Evolutionary conservation across 2,329 filamentous ascomycete species (phyloP).

Genomic region (Aspergillus felis): DNA sequence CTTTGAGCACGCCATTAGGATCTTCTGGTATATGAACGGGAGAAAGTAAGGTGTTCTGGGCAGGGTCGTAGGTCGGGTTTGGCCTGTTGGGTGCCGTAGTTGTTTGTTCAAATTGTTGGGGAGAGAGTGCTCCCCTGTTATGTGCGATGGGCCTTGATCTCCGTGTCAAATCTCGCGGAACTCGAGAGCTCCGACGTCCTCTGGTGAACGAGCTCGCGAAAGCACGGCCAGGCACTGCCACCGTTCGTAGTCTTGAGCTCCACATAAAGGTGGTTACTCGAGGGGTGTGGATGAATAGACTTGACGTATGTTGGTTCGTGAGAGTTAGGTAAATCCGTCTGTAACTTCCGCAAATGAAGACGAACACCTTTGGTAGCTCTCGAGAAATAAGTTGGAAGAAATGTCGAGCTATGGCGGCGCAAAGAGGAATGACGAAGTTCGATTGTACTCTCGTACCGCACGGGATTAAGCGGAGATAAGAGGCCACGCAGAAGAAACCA

Average conservation of each 20-base stretch:
- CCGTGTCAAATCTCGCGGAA: slow-evolving; percentile 28
- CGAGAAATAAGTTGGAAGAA: neutral
- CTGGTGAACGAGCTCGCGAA: slow-evolving; percentile 25
- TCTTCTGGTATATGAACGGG: slow-evolving; percentile 61
- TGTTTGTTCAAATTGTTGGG: slow-evolving; percentile 5
- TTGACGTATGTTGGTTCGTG: neutral
- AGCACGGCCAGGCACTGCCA: slow-evolving; percentile 19
- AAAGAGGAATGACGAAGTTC: slow-evolving; percentile 6
- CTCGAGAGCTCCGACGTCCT: slow-evolving; percentile 21
- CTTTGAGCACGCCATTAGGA: slow-evolving; percentile 55
- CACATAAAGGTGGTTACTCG: slow-evolving; percentile 23
- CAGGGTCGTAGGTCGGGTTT: slow-evolving; percentile 39
- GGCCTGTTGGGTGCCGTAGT: slow-evolving; percentile 29
- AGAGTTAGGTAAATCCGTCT: neutral
- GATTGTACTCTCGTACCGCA: neutral
- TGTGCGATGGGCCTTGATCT: slow-evolving; percentile 20
- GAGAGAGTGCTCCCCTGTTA: slow-evolving; percentile 1
- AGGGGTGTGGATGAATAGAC: neutral
- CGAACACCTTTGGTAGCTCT: neutral
- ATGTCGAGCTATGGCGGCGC: slow-evolving; percentile 1
- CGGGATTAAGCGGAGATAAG: slow-evolving; percentile 34
- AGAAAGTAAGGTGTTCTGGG: slow-evolving; percentile 51
- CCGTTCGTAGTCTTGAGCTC: slow-evolving; percentile 22
- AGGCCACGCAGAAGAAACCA: neutral
- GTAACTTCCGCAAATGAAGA: neutral